Conservation (phyloP, 306 rosid genomes). For the Ochetophila trinervis region DNA sequence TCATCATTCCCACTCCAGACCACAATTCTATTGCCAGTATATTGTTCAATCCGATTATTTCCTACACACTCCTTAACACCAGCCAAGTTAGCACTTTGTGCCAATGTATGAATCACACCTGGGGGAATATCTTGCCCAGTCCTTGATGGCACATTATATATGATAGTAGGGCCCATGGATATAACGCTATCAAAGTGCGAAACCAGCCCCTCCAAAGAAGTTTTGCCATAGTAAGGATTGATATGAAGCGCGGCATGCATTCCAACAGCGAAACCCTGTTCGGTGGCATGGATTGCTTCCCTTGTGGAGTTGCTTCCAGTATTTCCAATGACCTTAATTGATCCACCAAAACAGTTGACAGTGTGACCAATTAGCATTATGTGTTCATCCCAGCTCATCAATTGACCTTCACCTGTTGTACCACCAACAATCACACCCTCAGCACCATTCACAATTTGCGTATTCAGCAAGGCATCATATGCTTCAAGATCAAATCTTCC, state of each 20-base stretch:
- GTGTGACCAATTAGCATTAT: conserved; percentile 95
- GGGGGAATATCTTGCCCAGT: conserved; percentile 98
- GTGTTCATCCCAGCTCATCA: conserved; percentile 98
- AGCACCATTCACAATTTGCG: conserved; percentile 66
- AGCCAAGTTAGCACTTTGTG: conserved; percentile 61
- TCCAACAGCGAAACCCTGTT: conserved; percentile 97
- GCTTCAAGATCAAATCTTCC: conserved; percentile 97
- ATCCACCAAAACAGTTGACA: conserved; percentile 83
- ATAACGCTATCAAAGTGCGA: conserved; percentile 72
- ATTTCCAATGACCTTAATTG: conserved; percentile 85
- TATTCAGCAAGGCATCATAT: conserved; percentile 71
- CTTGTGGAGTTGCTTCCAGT: conserved; percentile 91
- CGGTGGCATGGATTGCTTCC: conserved; percentile 94
- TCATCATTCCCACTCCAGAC: conserved; percentile 98
- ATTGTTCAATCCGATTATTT: conserved; percentile 59
- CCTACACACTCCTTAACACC: conserved; percentile 96
- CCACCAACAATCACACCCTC: conserved; percentile 94
- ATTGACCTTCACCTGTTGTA: conserved; percentile 91
- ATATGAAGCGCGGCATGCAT: conserved; percentile 99
- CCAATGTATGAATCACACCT: conserved; percentile 49
- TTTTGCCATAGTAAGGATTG: conserved; percentile 94
- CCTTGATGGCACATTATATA: conserved; percentile 88
- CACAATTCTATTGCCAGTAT: conserved; percentile 57
- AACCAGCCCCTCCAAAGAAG: conserved; percentile 72
- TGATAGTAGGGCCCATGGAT: conserved; percentile 85